Percentiles rank a stretch among this genome's conserved stretches.
Evolutionary conservation across 202 grass and related monocot species (phyloP).

Genomic region (Panicum hallii): DNA sequence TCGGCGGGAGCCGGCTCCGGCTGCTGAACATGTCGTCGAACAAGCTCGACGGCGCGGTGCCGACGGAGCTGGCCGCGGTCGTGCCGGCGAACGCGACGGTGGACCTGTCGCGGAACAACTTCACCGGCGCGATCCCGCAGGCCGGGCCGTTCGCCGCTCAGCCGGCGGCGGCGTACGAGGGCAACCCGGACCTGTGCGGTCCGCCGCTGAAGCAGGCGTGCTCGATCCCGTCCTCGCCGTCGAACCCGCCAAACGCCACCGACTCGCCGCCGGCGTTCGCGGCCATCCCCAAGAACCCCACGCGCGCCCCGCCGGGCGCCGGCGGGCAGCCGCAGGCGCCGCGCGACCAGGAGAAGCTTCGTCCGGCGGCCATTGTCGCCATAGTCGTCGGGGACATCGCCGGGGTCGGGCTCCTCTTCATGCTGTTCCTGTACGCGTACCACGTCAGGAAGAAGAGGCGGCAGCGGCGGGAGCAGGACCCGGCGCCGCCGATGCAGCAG

Average conservation of each 20-base stretch:
- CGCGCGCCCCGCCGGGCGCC: constrained; percentile 23
- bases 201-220: constrained; percentile 67
- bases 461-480: constrained; percentile 47
- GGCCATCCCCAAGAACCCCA: constrained; percentile 73
- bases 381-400: constrained; percentile 77
- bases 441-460: constrained; percentile 70
- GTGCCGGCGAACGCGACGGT: constrained; percentile 67
- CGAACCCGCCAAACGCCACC: constrained; percentile 71
- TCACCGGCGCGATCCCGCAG: constrained; percentile 75
- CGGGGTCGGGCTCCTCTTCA: constrained; percentile 78
- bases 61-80: constrained; percentile 43
- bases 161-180: constrained; percentile 61
- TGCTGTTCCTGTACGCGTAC: constrained; percentile 80
- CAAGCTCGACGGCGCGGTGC: constrained; percentile 63
- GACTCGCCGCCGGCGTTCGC: constrained; percentile 92
- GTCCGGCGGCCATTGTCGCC: constrained; percentile 59
- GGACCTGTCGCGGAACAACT: constrained; percentile 80
- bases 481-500: constrained; percentile 18
- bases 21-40: constrained; percentile 79
- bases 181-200: constrained; percentile 78
- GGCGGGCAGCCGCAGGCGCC: constrained; percentile 5
- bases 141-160: constrained; percentile 54
- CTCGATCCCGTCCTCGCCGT: constrained; percentile 80
- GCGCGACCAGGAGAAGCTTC: constrained; percentile 45
- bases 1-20: constrained; percentile 51